phyloP scores from a whole-genome alignment of 2,329 filamentous ascomycete species.

The Fusarium secorum region DNA sequence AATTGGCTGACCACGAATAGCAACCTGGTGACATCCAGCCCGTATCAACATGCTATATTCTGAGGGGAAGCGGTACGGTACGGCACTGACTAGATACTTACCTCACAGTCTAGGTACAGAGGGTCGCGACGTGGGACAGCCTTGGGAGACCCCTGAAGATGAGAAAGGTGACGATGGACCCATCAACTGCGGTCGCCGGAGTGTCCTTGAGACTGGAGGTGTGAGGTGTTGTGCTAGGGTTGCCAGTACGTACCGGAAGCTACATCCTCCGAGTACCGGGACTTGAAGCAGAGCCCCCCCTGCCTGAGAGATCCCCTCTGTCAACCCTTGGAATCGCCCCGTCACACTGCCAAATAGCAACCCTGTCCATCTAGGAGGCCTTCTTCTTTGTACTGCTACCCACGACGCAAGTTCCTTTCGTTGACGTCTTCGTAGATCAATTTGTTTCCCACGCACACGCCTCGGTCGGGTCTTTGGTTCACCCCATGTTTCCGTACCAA shows the following conservation, averaged over 20 bases:
- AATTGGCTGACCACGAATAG: slow-evolving; percentile 6
- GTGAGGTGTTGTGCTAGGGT: neutral
- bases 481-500: slow-evolving; percentile 17
- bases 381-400: slow-evolving; percentile 12
- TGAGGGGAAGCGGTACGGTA: neutral
- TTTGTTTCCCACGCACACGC: slow-evolving; percentile 21
- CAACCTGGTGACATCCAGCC: slow-evolving; percentile 6
- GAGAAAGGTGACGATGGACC: slow-evolving; percentile 10
- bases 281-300: slow-evolving; percentile 6
- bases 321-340: slow-evolving; percentile 1
- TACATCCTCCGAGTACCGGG: neutral
- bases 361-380: slow-evolving; percentile 3
- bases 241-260: neutral
- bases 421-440: slow-evolving; percentile 16
- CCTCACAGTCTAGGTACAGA: neutral
- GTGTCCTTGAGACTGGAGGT: neutral
- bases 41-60: slow-evolving; percentile 1
- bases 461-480: slow-evolving; percentile 5
- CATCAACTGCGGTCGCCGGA: slow-evolving; percentile 19
- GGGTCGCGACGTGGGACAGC: slow-evolving; percentile 24
- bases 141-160: slow-evolving; percentile 28
- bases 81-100: slow-evolving; percentile 5
- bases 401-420: neutral
- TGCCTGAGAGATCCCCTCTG: neutral
- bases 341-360: neutral